A percentile compares a stretch with the other conserved stretches of the same genome.
phyloP scores from a whole-genome alignment of 768 basidiomycete genomes.

The Boletus coccyginus region DNA sequence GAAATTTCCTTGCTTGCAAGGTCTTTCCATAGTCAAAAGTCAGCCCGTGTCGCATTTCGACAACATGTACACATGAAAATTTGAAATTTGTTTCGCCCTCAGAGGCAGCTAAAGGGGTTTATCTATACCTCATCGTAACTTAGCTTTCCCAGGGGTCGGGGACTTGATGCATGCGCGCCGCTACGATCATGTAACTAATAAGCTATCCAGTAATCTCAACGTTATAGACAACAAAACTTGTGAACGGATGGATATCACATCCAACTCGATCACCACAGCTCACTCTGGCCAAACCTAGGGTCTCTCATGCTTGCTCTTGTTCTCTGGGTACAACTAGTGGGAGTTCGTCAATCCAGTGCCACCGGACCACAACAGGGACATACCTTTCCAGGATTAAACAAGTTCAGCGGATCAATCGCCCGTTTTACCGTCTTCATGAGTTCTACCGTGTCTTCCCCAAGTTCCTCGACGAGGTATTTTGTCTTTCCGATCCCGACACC shows the following conservation, averaged over 20 bases:
- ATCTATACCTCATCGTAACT: too few relatives aligned
- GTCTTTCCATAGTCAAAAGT: too few relatives aligned
- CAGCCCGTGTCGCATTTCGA: too few relatives aligned
- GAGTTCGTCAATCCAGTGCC: background rate
- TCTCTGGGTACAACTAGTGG: constrained; percentile 20
- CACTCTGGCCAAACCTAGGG: background rate
- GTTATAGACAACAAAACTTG: background rate
- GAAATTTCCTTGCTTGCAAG: too few relatives aligned
- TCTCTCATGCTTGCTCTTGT: background rate
- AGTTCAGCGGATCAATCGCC: constrained; percentile 72
- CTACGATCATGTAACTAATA: too few relatives aligned
- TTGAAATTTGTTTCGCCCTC: too few relatives aligned
- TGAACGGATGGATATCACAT: background rate
- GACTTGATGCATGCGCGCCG: too few relatives aligned
- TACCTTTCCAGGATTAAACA: constrained; percentile 86
- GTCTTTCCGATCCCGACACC: constrained; percentile 87
- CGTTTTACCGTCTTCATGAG: constrained; percentile 86
- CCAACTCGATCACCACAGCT: background rate
- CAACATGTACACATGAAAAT: too few relatives aligned
- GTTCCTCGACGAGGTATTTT: constrained; percentile 77
- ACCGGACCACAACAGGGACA: background rate
- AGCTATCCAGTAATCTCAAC: too few relatives aligned
- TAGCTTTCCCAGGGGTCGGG: too few relatives aligned
- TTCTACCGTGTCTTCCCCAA: constrained; percentile 77
- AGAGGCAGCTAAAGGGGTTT: too few relatives aligned